phyloP scores from a whole-genome alignment of 1,284 basidiomycete genomes.

The Apiotrichum brassicae region DNA sequence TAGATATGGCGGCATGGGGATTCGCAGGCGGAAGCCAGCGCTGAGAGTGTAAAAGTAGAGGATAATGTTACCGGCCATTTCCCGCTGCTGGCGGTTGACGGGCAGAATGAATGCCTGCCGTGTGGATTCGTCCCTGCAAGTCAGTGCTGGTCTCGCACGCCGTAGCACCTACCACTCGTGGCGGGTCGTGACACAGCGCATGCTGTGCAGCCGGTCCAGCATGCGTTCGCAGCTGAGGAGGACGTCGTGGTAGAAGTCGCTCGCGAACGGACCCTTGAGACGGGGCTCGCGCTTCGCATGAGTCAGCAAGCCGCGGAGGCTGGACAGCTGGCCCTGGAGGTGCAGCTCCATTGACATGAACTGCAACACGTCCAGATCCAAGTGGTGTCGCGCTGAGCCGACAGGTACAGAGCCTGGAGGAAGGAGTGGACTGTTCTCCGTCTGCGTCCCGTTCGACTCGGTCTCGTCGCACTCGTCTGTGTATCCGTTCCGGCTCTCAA shows the following conservation, averaged over 20 bases:
- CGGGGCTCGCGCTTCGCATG: constrained; percentile 91
- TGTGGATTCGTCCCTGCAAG: constrained; percentile 46
- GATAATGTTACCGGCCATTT: constrained; percentile 85
- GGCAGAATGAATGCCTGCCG: constrained; percentile 80
- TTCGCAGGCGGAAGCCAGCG: constrained; percentile 78
- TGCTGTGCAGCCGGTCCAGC: constrained; percentile 77
- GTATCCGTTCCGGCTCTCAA: constrained; percentile 15
- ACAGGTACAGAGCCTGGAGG: background rate
- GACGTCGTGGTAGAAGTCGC: constrained; percentile 69
- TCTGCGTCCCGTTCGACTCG: background rate
- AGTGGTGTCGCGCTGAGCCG: constrained; percentile 22
- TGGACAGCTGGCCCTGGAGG: constrained; percentile 80
- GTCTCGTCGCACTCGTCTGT: background rate
- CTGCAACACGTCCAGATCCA: constrained; percentile 54
- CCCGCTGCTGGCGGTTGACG: constrained; percentile 74
- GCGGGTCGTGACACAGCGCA: constrained; percentile 88
- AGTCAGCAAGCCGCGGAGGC: constrained; percentile 69
- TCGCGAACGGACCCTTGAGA: constrained; percentile 88
- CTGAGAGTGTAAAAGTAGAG: constrained; percentile 84
- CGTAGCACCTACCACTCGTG: constrained; percentile 69
- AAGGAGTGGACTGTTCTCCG: constrained; percentile 11
- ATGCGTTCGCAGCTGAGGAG: constrained; percentile 82
- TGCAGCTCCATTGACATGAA: constrained; percentile 96
- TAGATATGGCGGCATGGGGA: constrained; percentile 87
- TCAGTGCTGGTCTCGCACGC: background rate